These are phyloP conservation scores for Tricholoma hemisulphureum DNA, from an alignment of 768 basidiomycete species.

Conservation along the genomic window DNA sequence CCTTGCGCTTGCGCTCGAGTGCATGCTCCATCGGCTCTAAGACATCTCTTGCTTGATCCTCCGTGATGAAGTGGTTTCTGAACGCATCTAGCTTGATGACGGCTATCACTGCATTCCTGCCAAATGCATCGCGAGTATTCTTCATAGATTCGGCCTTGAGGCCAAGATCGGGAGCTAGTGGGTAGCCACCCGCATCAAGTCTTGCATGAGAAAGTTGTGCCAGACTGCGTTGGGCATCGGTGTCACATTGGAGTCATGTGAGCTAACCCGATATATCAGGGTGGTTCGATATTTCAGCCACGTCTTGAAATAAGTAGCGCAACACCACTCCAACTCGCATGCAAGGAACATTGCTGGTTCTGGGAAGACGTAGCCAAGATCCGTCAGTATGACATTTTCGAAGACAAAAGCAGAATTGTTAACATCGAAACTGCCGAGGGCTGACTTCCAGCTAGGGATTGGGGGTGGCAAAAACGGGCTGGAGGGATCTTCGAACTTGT, in stretches of 20 bases:
- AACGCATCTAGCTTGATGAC: too few species aligned
- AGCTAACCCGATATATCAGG: slow-evolving; percentile 1
- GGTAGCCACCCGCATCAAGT: background rate
- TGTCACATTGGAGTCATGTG: background rate
- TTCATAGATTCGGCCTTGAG: too few species aligned
- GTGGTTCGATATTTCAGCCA: slow-evolving; percentile 5
- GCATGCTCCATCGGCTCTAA: too few species aligned
- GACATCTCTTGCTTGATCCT: too few species aligned
- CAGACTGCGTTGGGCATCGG: slow-evolving; percentile 10
- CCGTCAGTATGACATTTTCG: background rate
- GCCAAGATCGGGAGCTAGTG: too few species aligned
- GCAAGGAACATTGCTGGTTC: slow-evolving; percentile 2
- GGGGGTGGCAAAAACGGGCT: slow-evolving; percentile 1
- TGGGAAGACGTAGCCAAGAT: too few species aligned
- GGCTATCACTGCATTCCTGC: too few species aligned
- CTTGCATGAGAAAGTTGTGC: slow-evolving; percentile 2
- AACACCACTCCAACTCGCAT: background rate
- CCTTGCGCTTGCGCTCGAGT: too few species aligned
- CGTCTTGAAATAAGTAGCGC: background rate
- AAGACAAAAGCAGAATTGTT: background rate
- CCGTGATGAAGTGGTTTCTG: too few species aligned
- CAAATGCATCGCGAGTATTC: too few species aligned
- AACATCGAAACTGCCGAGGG: background rate
- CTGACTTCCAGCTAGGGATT: slow-evolving; percentile 3
- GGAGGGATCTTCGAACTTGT: slow-evolving; percentile 11